phyloP scores from a whole-genome alignment of 108 stramenopile species.

The Skeletonema tropicum region DNA sequence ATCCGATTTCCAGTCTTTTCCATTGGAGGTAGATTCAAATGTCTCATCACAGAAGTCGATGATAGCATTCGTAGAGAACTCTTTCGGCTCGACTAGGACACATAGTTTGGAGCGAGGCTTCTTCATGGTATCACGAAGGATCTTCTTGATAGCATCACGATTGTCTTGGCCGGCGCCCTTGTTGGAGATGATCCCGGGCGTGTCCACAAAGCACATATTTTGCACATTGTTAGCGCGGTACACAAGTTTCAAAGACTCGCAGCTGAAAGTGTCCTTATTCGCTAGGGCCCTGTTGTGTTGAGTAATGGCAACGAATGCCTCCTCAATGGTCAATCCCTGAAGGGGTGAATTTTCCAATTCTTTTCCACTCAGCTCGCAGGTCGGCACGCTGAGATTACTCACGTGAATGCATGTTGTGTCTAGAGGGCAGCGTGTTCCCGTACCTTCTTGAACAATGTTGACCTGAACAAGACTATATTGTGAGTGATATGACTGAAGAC shows the following conservation, averaged over 20 bases:
- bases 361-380: conserved; percentile 62
- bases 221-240: conserved; percentile 73
- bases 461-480: not conserved
- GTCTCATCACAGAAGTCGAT: conserved; percentile 73
- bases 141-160: conserved; percentile 74
- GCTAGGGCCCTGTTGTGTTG: conserved; percentile 61
- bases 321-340: conserved; percentile 53
- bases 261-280: conserved; percentile 65
- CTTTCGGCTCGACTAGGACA: conserved; percentile 77
- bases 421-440: conserved; percentile 78
- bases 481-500: not conserved
- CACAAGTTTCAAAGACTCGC: conserved; percentile 56
- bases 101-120: conserved; percentile 74
- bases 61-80: conserved; percentile 73
- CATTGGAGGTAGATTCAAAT: conserved; percentile 36
- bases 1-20: conserved; percentile 57
- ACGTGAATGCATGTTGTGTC: conserved; percentile 83
- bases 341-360: conserved; percentile 48
- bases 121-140: conserved; percentile 62
- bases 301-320: conserved; percentile 70
- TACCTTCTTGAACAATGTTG: conserved; percentile 83
- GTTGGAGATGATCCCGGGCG: conserved; percentile 74
- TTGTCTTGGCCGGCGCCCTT: conserved; percentile 69
- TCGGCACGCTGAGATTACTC: conserved; percentile 30
- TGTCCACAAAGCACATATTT: conserved; percentile 71